Evolutionary conservation across 306 rosid genomes (phyloP).

Genomic region (Medicago arabica): DNA sequence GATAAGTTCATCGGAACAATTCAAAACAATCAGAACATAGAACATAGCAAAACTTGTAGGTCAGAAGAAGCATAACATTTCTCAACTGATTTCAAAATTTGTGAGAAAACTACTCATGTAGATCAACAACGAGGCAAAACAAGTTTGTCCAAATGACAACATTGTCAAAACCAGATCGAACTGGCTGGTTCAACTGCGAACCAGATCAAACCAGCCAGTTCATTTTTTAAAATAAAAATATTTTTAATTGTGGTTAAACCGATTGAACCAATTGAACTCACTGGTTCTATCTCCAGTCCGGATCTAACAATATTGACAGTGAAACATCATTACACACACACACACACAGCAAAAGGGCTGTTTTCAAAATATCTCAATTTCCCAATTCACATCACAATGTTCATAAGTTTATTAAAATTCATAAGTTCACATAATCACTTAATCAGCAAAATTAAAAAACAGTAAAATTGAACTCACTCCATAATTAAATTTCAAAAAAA

Average conservation of each 20-base stretch:
- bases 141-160: neutral
- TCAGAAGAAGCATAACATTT: neutral
- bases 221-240: no score
- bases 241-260: neutral
- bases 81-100: neutral
- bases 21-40: neutral
- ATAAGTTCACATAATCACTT: constrained; percentile 24
- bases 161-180: neutral
- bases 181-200: neutral
- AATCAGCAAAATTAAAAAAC: neutral
- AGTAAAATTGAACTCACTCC: neutral
- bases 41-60: neutral
- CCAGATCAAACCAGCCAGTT: neutral
- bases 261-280: neutral
- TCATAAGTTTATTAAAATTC: neutral
- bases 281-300: neutral
- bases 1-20: neutral
- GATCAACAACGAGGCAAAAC: neutral
- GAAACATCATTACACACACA: neutral
- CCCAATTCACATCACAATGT: no score
- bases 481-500: neutral
- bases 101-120: neutral
- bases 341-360: neutral
- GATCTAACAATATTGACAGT: neutral
- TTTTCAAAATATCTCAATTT: neutral